phyloP scores from a whole-genome alignment of 2,329 filamentous ascomycete genomes.

The Tolypocladium tropicale region DNA sequence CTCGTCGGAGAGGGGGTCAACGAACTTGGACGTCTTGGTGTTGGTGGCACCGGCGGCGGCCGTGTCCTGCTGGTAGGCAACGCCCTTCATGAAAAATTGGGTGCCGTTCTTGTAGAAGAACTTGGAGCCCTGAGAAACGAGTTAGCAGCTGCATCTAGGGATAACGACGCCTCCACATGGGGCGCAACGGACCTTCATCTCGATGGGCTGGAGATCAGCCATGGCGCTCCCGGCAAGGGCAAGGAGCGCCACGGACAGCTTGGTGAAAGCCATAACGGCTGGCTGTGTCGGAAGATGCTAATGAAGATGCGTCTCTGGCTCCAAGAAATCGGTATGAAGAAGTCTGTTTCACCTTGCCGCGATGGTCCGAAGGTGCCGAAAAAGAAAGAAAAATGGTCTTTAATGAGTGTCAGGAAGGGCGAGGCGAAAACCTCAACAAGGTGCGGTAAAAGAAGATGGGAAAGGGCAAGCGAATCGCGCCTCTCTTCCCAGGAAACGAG shows the following conservation, averaged over 20 bases:
- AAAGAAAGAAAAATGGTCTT: neutral
- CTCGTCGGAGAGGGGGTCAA: constrained; percentile 70
- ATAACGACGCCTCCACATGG: neutral
- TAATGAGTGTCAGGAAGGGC: constrained; percentile 7
- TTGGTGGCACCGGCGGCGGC: constrained; percentile 41
- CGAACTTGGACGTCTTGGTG: constrained; percentile 46
- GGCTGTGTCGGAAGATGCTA: neutral
- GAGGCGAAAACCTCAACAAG: neutral
- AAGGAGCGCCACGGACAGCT: constrained; percentile 22
- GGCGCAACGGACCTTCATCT: constrained; percentile 52
- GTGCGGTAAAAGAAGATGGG: neutral
- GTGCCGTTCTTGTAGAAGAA: constrained; percentile 77
- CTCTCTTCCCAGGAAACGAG: neutral
- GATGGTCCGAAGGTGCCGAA: neutral
- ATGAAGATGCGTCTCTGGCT: neutral
- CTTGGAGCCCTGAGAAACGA: constrained; percentile 52
- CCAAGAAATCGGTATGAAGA: neutral
- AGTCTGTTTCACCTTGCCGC: neutral
- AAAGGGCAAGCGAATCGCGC: neutral
- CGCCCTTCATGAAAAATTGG: constrained; percentile 72
- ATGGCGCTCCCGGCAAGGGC: constrained; percentile 31
- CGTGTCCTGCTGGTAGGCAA: constrained; percentile 87
- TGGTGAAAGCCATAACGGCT: constrained; percentile 23
- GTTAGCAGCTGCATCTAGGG: neutral
- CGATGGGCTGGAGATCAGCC: constrained; percentile 44